These are phyloP conservation scores for Colletotrichum australisinense DNA, from an alignment of 2,329 filamentous ascomycete genomes.

Conservation along the genomic window DNA sequence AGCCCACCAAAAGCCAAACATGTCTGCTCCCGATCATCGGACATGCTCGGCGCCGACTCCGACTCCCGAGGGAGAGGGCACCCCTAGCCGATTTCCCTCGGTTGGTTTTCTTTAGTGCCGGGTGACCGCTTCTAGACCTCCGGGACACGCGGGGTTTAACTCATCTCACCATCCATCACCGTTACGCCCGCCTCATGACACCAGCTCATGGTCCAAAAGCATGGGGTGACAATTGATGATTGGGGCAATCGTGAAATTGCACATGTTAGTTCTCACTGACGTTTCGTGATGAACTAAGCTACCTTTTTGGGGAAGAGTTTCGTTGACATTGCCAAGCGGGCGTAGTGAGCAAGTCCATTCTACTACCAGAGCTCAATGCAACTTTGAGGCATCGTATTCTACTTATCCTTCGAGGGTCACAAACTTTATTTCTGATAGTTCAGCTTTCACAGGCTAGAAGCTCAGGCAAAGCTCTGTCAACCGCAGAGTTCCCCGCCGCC, in stretches of 20 bases:
- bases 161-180: background rate
- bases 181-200: background rate
- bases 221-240: background rate
- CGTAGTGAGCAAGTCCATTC: background rate
- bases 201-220: background rate
- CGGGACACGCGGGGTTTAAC: background rate
- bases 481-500: background rate
- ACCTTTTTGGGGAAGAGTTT: background rate
- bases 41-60: constrained; percentile 18
- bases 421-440: background rate
- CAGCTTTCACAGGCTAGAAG: background rate
- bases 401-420: background rate
- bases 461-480: background rate
- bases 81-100: background rate
- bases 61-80: background rate
- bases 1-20: constrained; percentile 2
- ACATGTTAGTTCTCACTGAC: background rate
- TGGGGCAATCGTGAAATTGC: background rate
- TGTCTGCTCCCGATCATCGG: constrained; percentile 21
- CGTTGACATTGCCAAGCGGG: background rate
- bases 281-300: background rate
- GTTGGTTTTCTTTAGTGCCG: background rate
- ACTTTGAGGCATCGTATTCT: background rate
- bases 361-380: background rate
- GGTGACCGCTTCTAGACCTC: background rate